A percentile compares a stretch with the other conserved stretches of the same genome.
Evolutionary conservation across 2,329 filamentous ascomycete genomes (phyloP).

Genomic region (Claviceps capensis): DNA sequence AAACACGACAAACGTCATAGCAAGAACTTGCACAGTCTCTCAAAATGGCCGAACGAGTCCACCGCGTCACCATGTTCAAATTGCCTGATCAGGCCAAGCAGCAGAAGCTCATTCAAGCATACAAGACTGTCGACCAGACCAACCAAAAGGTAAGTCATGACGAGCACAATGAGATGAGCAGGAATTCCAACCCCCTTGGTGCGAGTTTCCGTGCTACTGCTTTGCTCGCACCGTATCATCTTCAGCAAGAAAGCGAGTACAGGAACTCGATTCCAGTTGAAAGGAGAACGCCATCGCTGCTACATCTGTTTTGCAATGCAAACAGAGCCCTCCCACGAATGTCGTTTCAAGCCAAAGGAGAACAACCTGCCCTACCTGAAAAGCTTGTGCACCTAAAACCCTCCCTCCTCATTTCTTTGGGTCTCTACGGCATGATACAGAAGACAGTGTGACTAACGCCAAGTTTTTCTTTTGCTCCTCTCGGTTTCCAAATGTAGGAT

Average conservation of each 20-base stretch:
- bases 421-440: neutral
- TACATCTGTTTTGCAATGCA: neutral
- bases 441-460: constrained; percentile 3
- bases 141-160: constrained; percentile 26
- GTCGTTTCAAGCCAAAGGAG: neutral
- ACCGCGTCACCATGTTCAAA: constrained; percentile 42
- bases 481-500: constrained; percentile 31
- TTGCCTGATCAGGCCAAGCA: constrained; percentile 30
- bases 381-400: neutral
- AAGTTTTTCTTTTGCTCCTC: neutral
- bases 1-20: neutral
- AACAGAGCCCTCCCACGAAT: neutral
- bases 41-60: constrained; percentile 27
- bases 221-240: neutral
- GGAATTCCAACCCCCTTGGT: neutral
- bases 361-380: neutral
- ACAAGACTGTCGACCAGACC: constrained; percentile 25
- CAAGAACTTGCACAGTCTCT: neutral
- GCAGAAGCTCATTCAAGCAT: constrained; percentile 29
- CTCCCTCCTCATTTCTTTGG: neutral
- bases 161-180: neutral
- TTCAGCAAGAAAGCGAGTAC: neutral
- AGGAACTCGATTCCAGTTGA: neutral
- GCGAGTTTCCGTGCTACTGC: constrained; percentile 1
- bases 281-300: neutral